Conservation (phyloP, 2,329 filamentous ascomycete genomes). For the Alternaria gansuensis region DNA sequence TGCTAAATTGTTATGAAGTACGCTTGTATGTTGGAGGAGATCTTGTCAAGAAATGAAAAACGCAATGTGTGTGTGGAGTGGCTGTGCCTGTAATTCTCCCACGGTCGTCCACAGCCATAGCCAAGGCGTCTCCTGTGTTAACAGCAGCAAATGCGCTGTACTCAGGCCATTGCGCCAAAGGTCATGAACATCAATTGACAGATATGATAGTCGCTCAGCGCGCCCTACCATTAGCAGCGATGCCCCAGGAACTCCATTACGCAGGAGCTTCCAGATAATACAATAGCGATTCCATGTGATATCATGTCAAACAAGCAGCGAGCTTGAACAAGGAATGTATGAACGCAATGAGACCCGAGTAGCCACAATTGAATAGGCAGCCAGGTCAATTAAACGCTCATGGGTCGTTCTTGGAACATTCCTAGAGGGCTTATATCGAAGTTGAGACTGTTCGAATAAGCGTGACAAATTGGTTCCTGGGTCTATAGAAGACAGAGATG, state of each 20-base stretch:
- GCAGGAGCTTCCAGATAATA: background rate
- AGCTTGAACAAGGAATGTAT: conserved; percentile 32
- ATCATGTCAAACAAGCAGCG: background rate
- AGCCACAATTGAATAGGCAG: conserved; percentile 45
- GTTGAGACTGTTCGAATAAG: conserved; percentile 49
- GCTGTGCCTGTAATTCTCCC: background rate
- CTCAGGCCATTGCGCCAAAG: background rate
- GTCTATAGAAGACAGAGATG: background rate
- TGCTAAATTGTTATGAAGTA: background rate
- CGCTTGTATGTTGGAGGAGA: background rate
- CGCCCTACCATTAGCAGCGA: background rate
- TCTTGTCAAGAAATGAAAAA: background rate
- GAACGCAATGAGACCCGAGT: conserved; percentile 52
- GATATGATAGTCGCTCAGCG: background rate
- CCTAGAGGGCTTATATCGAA: conserved; percentile 53
- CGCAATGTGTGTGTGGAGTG: background rate
- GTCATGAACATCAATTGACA: background rate
- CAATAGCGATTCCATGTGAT: background rate
- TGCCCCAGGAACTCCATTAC: background rate
- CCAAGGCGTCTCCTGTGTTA: background rate
- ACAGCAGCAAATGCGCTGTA: background rate
- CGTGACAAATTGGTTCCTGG: conserved; percentile 54
- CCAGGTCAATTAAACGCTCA: conserved; percentile 54
- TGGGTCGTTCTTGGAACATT: conserved; percentile 51
- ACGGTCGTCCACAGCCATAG: background rate